phyloP scores from a whole-genome alignment of 495 filamentous ascomycete genomes.

The Tetracladium marchalianum region DNA sequence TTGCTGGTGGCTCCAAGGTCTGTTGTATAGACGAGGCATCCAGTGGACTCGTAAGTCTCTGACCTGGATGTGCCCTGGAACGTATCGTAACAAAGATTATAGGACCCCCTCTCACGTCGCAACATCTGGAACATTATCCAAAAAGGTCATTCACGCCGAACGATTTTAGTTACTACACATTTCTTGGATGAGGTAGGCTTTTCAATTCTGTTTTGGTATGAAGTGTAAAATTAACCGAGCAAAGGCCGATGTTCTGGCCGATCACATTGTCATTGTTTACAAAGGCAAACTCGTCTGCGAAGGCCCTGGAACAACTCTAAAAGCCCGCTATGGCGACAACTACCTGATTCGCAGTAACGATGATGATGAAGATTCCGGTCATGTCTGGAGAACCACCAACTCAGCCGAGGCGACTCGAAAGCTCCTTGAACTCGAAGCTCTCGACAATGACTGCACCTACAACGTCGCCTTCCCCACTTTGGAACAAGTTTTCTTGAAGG shows the following conservation, averaged over 20 bases:
- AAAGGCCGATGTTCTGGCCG: slow-evolving; percentile 24
- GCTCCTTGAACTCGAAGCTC: slow-evolving; percentile 15
- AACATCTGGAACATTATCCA: slow-evolving; percentile 43
- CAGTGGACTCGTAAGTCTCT: slow-evolving; percentile 18
- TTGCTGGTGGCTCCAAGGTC: slow-evolving; percentile 65
- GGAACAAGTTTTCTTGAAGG: slow-evolving; percentile 17
- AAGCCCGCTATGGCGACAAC: slow-evolving; percentile 14
- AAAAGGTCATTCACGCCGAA: slow-evolving; percentile 25
- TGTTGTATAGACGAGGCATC: slow-evolving; percentile 59
- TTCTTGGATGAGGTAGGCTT: slow-evolving; percentile 23
- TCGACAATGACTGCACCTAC: slow-evolving; percentile 9
- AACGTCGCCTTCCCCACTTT: slow-evolving; percentile 15
- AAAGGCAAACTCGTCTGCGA: slow-evolving; percentile 24
- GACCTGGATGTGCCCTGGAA: not conserved
- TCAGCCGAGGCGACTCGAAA: slow-evolving; percentile 17
- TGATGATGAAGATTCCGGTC: not conserved
- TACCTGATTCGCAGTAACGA: slow-evolving; percentile 15
- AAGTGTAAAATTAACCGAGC: not conserved
- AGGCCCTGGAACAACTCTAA: slow-evolving; percentile 23
- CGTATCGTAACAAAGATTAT: not conserved
- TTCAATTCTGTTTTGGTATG: not conserved
- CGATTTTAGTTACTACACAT: slow-evolving; percentile 29
- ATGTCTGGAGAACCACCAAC: slow-evolving; percentile 11
- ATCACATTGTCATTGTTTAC: slow-evolving; percentile 28
- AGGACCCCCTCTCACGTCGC: slow-evolving; percentile 32